Evolutionary conservation across 345 rosid species (phyloP).

Genomic region (Populus nigra): DNA sequence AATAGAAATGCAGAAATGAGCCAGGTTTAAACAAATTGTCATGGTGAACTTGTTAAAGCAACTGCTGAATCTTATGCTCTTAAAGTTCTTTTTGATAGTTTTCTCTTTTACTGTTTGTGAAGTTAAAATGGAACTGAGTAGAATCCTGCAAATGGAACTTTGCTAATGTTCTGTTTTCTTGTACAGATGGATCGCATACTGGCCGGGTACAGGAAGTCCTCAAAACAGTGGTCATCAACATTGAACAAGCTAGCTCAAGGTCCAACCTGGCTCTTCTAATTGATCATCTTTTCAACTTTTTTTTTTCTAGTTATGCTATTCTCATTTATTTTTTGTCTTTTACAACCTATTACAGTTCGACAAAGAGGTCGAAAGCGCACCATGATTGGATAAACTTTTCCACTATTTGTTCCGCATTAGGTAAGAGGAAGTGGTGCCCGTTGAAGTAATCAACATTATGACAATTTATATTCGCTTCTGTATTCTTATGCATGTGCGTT

Average conservation of each 20-base stretch:
- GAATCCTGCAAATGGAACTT: neutral
- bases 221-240: constrained; percentile 95
- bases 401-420: neutral
- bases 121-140: neutral
- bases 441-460: neutral
- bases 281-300: constrained; percentile 1
- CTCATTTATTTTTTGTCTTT: constrained; percentile 11
- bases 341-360: constrained; percentile 50
- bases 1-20: neutral
- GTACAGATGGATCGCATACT: constrained; percentile 80
- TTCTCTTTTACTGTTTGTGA: neutral
- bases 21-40: neutral
- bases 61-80: neutral
- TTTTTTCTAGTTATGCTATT: neutral
- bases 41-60: neutral
- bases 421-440: neutral
- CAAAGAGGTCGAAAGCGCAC: constrained; percentile 94
- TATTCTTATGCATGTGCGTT: neutral
- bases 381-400: constrained; percentile 69
- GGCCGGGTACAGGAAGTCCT: constrained; percentile 77
- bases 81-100: neutral
- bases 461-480: neutral
- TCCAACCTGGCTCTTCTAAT: constrained; percentile 12
- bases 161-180: neutral
- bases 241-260: constrained; percentile 97